A percentile compares a stretch with the other conserved stretches of the same genome.
Evolutionary conservation across 768 basidiomycete genomes (phyloP).

Genomic region (Auricularia sp.): DNA sequence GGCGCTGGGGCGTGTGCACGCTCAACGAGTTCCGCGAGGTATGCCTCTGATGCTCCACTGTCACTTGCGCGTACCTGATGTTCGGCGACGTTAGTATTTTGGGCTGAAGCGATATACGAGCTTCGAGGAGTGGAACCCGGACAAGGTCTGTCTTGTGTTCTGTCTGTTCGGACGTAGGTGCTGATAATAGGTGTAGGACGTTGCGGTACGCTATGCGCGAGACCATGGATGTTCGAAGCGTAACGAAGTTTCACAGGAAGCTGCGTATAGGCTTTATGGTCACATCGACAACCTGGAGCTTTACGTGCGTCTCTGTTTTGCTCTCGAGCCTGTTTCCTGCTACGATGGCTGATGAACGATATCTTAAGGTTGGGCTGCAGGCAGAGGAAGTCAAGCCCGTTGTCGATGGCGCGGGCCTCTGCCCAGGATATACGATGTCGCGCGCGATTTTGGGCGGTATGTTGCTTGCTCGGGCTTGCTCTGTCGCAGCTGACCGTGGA

Average conservation of each 20-base stretch:
- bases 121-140: constrained; percentile 28
- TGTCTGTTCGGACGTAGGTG: constrained; percentile 24
- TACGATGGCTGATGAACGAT: neutral
- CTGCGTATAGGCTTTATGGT: constrained; percentile 70
- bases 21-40: constrained; percentile 41
- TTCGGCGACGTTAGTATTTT: too few species aligned
- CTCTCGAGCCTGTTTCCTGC: neutral
- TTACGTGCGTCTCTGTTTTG: constrained; percentile 54
- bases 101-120: constrained; percentile 14
- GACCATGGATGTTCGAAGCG: too few species aligned
- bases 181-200: neutral
- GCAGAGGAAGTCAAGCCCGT: constrained; percentile 47
- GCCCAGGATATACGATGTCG: constrained; percentile 76
- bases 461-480: neutral
- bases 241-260: constrained; percentile 17
- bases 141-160: constrained; percentile 41
- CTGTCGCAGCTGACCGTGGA: neutral
- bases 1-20: constrained; percentile 57
- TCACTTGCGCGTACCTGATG: too few species aligned
- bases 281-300: constrained; percentile 69
- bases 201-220: neutral
- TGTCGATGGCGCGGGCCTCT: constrained; percentile 53
- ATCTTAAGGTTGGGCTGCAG: constrained; percentile 15
- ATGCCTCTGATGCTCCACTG: too few species aligned
- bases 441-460: constrained; percentile 59